Percentiles rank a stretch among this genome's conserved stretches.
phyloP scores from a whole-genome alignment of 2,329 filamentous ascomycete genomes.

The Ascomycota sp. region DNA sequence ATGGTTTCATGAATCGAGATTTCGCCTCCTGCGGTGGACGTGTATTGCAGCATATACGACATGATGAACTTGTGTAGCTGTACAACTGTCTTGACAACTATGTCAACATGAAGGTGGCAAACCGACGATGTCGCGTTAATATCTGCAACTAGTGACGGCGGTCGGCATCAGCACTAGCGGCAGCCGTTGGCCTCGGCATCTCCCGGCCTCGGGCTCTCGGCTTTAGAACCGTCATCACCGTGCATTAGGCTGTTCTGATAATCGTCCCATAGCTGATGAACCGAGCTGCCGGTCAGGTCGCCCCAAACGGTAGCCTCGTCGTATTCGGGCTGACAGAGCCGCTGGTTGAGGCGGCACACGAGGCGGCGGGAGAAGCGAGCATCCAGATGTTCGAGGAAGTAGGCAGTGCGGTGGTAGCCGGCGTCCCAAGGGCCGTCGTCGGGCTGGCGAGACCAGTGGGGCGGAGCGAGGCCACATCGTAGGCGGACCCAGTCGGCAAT shows the following conservation, averaged over 20 bases:
- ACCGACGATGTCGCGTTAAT: too few relatives aligned
- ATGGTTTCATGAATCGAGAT: too few relatives aligned
- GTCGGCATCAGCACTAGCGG: too few relatives aligned
- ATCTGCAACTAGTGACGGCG: too few relatives aligned
- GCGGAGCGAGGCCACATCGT: constrained; percentile 46
- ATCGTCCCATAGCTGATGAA: constrained; percentile 51
- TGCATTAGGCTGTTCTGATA: constrained; percentile 34
- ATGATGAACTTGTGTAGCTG: too few relatives aligned
- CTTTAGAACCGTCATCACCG: too few relatives aligned
- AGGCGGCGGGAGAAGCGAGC: constrained; percentile 34
- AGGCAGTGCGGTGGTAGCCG: constrained; percentile 79
- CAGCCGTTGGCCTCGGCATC: too few relatives aligned
- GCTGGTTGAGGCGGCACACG: constrained; percentile 42
- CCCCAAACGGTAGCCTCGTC: constrained; percentile 45
- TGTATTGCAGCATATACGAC: too few relatives aligned
- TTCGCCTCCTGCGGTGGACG: too few relatives aligned
- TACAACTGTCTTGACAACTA: too few relatives aligned
- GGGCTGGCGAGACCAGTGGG: constrained; percentile 60
- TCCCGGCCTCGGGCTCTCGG: too few relatives aligned
- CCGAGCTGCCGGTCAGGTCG: constrained; percentile 38
- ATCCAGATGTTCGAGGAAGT: constrained; percentile 76
- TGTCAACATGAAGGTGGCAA: too few relatives aligned
- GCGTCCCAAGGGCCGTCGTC: constrained; percentile 49
- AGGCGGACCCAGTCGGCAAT: constrained; percentile 84
- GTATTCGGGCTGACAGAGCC: constrained; percentile 39